phyloP scores from a whole-genome alignment of 148 eudicot species.

The Vaccinium corymbosum region DNA sequence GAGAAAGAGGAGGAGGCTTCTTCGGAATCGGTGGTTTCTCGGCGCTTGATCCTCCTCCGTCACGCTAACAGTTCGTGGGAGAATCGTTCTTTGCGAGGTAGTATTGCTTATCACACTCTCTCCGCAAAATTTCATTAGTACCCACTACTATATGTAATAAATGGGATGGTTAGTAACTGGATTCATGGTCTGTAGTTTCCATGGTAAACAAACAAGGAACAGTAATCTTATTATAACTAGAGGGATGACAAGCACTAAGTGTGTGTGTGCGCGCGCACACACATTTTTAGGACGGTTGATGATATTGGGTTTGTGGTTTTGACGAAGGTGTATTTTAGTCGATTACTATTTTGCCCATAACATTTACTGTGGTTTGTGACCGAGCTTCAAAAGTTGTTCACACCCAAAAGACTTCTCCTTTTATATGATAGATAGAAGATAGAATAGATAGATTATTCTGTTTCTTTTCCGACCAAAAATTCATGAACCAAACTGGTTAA shows the following conservation, averaged over 20 bases:
- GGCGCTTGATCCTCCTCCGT: slow-evolving; percentile 75
- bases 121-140: not conserved
- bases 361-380: too few relatives aligned
- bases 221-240: not conserved
- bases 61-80: slow-evolving; percentile 74
- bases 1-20: slow-evolving; percentile 9
- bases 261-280: too few relatives aligned
- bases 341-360: too few relatives aligned
- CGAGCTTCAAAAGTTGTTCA: too few relatives aligned
- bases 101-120: not conserved
- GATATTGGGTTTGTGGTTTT: too few relatives aligned
- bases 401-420: too few relatives aligned
- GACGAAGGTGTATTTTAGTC: too few relatives aligned
- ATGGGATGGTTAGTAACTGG: not conserved
- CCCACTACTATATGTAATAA: not conserved
- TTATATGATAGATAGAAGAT: too few relatives aligned
- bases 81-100: slow-evolving; percentile 62
- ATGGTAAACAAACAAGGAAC: not conserved
- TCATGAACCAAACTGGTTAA: not conserved
- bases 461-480: not conserved
- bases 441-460: not conserved
- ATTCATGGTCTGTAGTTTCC: not conserved
- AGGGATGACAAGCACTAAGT: too few relatives aligned
- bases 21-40: slow-evolving; percentile 31
- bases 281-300: too few relatives aligned